Evolutionary conservation across 2,329 filamentous ascomycete species (phyloP).

Genomic region (Diaporthe amygdali): DNA sequence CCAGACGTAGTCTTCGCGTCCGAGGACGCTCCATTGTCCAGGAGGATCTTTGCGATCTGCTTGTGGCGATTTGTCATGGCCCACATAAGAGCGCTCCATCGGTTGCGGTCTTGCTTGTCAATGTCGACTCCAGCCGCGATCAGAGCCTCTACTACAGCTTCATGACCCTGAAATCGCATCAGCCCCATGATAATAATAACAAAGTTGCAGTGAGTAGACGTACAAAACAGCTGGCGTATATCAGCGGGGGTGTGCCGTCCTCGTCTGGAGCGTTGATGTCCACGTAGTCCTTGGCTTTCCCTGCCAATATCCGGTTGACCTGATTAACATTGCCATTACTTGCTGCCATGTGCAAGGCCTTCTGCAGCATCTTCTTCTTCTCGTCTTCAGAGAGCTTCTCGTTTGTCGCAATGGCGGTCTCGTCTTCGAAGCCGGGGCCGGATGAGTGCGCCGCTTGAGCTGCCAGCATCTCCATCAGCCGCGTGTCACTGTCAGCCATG

Average conservation of each 20-base stretch:
- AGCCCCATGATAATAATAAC: conserved; percentile 23
- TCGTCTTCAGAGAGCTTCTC: conserved; percentile 75
- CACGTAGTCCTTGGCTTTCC: conserved; percentile 75
- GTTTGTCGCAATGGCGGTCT: conserved; percentile 78
- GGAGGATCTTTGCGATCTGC: conserved; percentile 87
- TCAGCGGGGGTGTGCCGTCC: conserved; percentile 93
- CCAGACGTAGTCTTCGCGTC: conserved; percentile 95
- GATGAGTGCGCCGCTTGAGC: conserved; percentile 88
- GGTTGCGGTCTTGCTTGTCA: conserved; percentile 92
- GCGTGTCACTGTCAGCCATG: conserved; percentile 77
- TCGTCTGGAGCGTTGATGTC: conserved; percentile 89
- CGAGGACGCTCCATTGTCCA: conserved; percentile 93
- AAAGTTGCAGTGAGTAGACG: conserved; percentile 40
- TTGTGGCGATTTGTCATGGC: conserved; percentile 99
- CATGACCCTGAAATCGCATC: conserved; percentile 70
- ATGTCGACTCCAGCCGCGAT: conserved; percentile 87
- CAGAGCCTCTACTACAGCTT: conserved; percentile 82
- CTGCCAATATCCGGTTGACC: conserved; percentile 76
- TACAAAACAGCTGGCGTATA: conserved; percentile 98
- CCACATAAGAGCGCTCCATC: conserved; percentile 99
- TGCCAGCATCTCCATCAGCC: conserved; percentile 94
- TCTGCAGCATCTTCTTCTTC: conserved; percentile 83
- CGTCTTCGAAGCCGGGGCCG: conserved; percentile 74
- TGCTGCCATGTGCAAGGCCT: conserved; percentile 89
- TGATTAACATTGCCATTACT: conserved; percentile 92